These are phyloP conservation scores for Suillus placidus DNA, from an alignment of 768 basidiomycete species.

Conservation along the genomic window DNA sequence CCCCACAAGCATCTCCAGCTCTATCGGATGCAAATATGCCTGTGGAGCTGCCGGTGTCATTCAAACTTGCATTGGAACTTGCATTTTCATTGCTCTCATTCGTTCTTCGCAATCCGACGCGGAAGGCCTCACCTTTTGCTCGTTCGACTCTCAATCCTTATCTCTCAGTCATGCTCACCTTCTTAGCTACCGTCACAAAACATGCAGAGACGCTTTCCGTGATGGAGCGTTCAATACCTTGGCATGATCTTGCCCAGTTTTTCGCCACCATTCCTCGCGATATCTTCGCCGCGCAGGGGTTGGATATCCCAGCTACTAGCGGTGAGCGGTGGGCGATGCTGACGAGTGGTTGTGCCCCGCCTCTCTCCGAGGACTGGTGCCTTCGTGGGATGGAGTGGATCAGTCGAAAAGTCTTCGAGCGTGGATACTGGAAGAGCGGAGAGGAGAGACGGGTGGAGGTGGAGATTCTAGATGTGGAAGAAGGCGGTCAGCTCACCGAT, in stretches of 20 bases:
- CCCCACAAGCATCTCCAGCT: constrained; percentile 28
- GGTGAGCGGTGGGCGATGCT: constrained; percentile 66
- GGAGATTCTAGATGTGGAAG: constrained; percentile 72
- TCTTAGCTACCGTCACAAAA: constrained; percentile 77
- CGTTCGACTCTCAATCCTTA: constrained; percentile 78
- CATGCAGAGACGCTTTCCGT: constrained; percentile 60
- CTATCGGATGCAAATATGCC: constrained; percentile 37
- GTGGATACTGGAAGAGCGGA: constrained; percentile 90
- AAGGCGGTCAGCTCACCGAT: constrained; percentile 62
- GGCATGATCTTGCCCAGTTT: constrained; percentile 72
- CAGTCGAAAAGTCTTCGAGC: constrained; percentile 84
- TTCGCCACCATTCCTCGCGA: constrained; percentile 62
- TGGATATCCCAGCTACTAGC: constrained; percentile 36
- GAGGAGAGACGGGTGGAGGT: constrained; percentile 71
- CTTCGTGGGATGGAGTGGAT: constrained; percentile 97
- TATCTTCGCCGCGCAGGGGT: constrained; percentile 49
- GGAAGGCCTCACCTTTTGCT: constrained; percentile 59
- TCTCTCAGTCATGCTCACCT: constrained; percentile 83
- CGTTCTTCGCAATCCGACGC: constrained; percentile 64
- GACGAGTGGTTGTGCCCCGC: constrained; percentile 66
- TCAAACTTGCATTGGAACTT: constrained; percentile 77
- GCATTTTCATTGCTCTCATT: constrained; percentile 77
- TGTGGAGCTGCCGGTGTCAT: constrained; percentile 59
- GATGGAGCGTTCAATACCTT: constrained; percentile 81
- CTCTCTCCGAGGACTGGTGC: constrained; percentile 93